These are phyloP conservation scores for Cordyceps farinosa DNA, from an alignment of 2,329 filamentous ascomycete species.

Conservation along the genomic window DNA sequence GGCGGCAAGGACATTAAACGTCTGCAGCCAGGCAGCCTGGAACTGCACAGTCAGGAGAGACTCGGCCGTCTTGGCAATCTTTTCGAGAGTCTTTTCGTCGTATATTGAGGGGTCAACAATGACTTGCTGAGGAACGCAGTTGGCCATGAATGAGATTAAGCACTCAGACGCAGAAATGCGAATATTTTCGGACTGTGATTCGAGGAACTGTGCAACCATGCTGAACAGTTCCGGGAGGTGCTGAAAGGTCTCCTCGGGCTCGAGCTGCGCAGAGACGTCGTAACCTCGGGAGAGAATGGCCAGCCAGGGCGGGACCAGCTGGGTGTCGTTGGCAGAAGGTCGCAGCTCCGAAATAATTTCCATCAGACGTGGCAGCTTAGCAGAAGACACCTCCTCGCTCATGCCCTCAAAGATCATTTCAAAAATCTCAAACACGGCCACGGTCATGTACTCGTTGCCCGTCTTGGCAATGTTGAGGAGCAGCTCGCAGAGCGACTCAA, in stretches of 20 bases:
- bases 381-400: slow-evolving; percentile 79
- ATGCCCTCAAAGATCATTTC: slow-evolving; percentile 95
- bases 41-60: slow-evolving; percentile 84
- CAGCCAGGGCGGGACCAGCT: slow-evolving; percentile 93
- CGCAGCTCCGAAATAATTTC: slow-evolving; percentile 90
- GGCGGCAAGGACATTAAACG: slow-evolving; percentile 81
- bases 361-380: slow-evolving; percentile 83
- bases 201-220: slow-evolving; percentile 75
- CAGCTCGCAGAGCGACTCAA: slow-evolving; percentile 85
- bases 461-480: slow-evolving; percentile 84
- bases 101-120: slow-evolving; percentile 86
- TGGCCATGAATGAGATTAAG: slow-evolving; percentile 85
- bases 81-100: slow-evolving; percentile 85
- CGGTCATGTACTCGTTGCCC: slow-evolving; percentile 92
- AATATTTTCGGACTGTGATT: slow-evolving; percentile 87
- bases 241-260: slow-evolving; percentile 85
- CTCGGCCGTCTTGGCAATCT: slow-evolving; percentile 69
- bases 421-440: slow-evolving; percentile 95
- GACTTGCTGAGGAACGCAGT: slow-evolving; percentile 79
- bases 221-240: slow-evolving; percentile 83
- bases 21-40: slow-evolving; percentile 90
- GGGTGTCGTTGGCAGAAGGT: slow-evolving; percentile 88
- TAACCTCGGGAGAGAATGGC: slow-evolving; percentile 92
- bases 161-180: slow-evolving; percentile 93
- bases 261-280: slow-evolving; percentile 85